Evolutionary conservation across 148 eudicot genomes (phyloP), one percentile per base, ranked within the genome.

Genomic region (Bassia scoparia): DNA sequence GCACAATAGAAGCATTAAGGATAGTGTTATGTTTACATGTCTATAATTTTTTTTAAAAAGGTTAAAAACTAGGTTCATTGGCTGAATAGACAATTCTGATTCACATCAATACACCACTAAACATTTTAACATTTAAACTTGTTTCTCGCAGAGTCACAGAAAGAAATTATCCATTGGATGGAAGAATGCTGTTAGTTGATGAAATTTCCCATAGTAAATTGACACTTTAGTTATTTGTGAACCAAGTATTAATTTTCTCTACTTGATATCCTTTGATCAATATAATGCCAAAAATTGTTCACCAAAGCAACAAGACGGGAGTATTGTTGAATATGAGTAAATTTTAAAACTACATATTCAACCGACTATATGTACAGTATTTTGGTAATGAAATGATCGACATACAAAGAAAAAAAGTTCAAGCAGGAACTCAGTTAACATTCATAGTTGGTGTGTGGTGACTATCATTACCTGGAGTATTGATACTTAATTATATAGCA

Each of bases 401-500:
- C 12, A 62, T 62, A 62, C 3, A 30, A 16, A 27, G 37, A n/a
- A 29, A 29, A 24, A 33, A 26, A 20, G 29, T 11, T 21, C 23
- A 65, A 30, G 63, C 26, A 52, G 26, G 17, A 49, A 37, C 13
- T 15, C 43, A 52, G 30, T n/a, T n/a, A n/a, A 41, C 4, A 55
- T 34, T 8, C 41, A 63, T 1, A 76, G 35, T 34, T 23, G 31
- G n/a, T n/a, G n/a, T n/a, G n/a, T n/a, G n/a, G n/a, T 23, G 61
- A 67, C 41, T 55, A 77, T 27, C 20, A 33, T 67, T 91, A 94
- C 98, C 98, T 94, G 97, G n/a, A 89, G 84, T 73, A 80, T 84
- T 60, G 98, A 89, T 35, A 94, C 96, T 89, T 91, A 91, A 77
- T 91, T 82, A 76, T 89, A 84, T 63, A 94, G 67, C 52, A 94